Base-by-base conservation (phyloP, 2,329 filamentous ascomycete genomes). In the Monosporascus sp. region DNA sequence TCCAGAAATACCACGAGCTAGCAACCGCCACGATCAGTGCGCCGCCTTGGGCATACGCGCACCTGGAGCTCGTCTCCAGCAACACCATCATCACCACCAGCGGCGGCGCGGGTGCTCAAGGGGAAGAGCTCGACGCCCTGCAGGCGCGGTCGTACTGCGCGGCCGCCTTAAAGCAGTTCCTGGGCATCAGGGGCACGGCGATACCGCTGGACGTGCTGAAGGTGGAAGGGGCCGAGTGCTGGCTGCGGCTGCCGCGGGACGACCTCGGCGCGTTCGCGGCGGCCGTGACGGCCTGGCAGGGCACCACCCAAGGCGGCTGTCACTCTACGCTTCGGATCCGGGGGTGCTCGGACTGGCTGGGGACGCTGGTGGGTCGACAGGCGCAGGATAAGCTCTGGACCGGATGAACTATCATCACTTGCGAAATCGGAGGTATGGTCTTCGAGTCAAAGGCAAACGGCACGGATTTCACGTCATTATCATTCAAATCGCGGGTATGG, bases 161-260 rank as follows among this genome's bases (percentile, higher is more conserved):
- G 2, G 69, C 78, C 1, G 85, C 88, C 0, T 72, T 93, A 7
- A 75, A 74, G 1, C 81, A 87, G 56, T 91, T 89, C 62, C 79
- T 93, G 1, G 89, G 89, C 20, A 71, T 82, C 19, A 84, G 82
- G 0, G 89, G 89, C 11, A 72, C 78, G 2, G 83, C 82, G 11
- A 84, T 92, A 3, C 73, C 85, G 1, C 65, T 91, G 52, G 89
- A 93, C 64, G 82, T 92, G 20, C 76, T 93, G 37, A 82, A 85
- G 60, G 72, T 85, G 0, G 70, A 81, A 3, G 76, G 72, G 1
- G 62, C 64, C 6, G 74, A 82, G 48, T 80, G 80, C 52, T 89
- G 86, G 85, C 67, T 91, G 49, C 76, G 88, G 19, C 67, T 89
- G 8, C 85, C 86, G 5, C 72, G 78, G 5, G 76, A 79, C 53